Conservation (phyloP, 2,329 filamentous ascomycete genomes). For the Ambrosiella cleistominuta region DNA sequence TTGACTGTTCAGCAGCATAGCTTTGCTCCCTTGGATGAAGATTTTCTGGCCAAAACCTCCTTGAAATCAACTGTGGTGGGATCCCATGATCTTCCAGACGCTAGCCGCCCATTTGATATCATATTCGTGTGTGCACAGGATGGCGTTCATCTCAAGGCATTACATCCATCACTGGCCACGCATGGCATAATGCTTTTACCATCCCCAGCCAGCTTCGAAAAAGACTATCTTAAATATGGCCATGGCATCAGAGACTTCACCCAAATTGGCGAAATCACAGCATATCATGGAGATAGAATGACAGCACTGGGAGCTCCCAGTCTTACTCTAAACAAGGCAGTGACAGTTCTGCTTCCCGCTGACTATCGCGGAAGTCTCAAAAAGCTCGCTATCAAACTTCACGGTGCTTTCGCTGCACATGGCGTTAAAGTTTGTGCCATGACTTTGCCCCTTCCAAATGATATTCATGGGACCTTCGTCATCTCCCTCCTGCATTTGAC, state of each 20-base stretch:
- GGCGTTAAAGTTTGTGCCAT: neutral
- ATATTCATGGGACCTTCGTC: neutral
- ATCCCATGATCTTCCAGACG: neutral
- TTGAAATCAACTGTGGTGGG: neutral
- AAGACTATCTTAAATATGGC: neutral
- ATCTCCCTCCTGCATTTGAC: slow-evolving; percentile 9
- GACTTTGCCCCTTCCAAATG: neutral
- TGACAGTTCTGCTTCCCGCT: slow-evolving; percentile 5
- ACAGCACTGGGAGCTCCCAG: slow-evolving; percentile 1
- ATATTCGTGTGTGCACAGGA: slow-evolving; percentile 1
- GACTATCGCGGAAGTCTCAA: neutral
- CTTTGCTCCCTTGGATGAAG: neutral
- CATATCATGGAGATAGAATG: neutral
- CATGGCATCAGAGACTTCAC: slow-evolving; percentile 2
- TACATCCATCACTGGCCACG: neutral
- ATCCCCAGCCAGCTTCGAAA: neutral
- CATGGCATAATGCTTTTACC: slow-evolving; percentile 8
- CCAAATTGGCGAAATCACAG: neutral
- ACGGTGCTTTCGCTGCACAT: neutral
- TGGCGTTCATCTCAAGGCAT: slow-evolving; percentile 3
- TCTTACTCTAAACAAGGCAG: neutral
- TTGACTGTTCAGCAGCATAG: neutral
- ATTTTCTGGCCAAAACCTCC: neutral
- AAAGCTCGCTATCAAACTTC: neutral
- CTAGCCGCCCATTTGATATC: neutral